A percentile compares a stretch with the other conserved stretches of the same genome.
These are phyloP conservation scores for Trichocladium antarcticum DNA, from an alignment of 495 filamentous ascomycete genomes.

Conservation along the genomic window DNA sequence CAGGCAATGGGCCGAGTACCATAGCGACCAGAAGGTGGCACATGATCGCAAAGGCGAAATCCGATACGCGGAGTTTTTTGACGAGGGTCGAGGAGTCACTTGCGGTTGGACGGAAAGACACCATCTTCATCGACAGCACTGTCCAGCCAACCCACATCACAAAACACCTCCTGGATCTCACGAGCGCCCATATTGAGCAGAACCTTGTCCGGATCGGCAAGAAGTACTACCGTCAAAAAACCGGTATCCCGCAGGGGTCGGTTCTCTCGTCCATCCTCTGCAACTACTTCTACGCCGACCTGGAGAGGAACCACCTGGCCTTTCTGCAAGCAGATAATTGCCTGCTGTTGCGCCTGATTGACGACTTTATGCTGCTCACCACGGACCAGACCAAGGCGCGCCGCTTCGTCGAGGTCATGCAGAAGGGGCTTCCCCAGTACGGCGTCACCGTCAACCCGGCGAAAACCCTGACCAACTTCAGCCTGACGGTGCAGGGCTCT, in stretches of 20 bases:
- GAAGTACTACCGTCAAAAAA: conserved; percentile 76
- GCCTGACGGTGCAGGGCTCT: conserved; percentile 45
- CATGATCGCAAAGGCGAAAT: conserved; percentile 43
- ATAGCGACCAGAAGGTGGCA: conserved; percentile 49
- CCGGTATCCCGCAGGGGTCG: conserved; percentile 88
- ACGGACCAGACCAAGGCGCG: conserved; percentile 50
- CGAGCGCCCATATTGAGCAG: conserved; percentile 63
- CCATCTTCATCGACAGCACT: conserved; percentile 63
- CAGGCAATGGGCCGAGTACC: conserved; percentile 5
- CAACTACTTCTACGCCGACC: conserved; percentile 86
- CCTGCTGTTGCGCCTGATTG: conserved; percentile 69
- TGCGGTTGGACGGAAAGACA: conserved; percentile 44
- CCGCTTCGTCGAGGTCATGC: conserved; percentile 67
- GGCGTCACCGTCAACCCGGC: conserved; percentile 64
- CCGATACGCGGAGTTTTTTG: conserved; percentile 43
- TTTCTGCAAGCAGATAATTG: conserved; percentile 51
- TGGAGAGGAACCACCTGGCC: conserved; percentile 56
- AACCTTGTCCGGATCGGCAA: conserved; percentile 87
- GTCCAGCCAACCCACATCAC: conserved; percentile 42
- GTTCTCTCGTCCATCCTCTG: conserved; percentile 76
- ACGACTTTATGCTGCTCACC: conserved; percentile 88
- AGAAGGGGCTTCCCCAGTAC: conserved; percentile 62
- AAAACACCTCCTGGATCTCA: conserved; percentile 52
- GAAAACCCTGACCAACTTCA: conserved; percentile 85
- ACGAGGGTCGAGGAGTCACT: conserved; percentile 42